Percentiles rank a stretch among this genome's conserved stretches.
These are phyloP conservation scores for Zygosaccharomyces bisporus DNA, from an alignment of 805 yeast species.

Conservation along the genomic window DNA sequence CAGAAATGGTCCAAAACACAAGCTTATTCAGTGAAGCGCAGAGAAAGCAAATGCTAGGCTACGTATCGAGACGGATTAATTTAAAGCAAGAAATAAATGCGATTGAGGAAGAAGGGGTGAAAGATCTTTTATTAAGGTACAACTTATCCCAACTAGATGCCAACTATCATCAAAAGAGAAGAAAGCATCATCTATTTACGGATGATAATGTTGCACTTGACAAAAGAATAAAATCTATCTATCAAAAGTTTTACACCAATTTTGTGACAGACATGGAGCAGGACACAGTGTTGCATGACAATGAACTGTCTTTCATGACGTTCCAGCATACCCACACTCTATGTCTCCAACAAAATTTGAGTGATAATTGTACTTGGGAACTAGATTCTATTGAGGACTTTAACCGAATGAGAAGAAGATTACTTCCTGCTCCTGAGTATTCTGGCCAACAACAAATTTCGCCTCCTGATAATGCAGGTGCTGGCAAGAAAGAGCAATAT, in stretches of 20 bases:
- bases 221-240: slow-evolving; percentile 42
- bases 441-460: slow-evolving; percentile 2
- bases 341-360: slow-evolving; percentile 40
- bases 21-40: neutral
- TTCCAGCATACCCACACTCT: slow-evolving; percentile 47
- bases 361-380: slow-evolving; percentile 37
- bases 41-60: slow-evolving; percentile 1
- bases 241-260: slow-evolving; percentile 48
- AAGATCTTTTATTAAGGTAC: slow-evolving; percentile 15
- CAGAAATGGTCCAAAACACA: neutral
- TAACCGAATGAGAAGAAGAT: slow-evolving; percentile 60
- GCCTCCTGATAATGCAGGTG: neutral
- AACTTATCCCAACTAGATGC: slow-evolving; percentile 22
- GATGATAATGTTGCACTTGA: slow-evolving; percentile 38
- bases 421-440: slow-evolving; percentile 44
- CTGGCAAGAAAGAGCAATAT: neutral
- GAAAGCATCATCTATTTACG: slow-evolving; percentile 23
- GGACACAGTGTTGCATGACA: slow-evolving; percentile 34
- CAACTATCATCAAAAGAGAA: slow-evolving; percentile 11
- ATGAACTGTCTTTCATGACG: slow-evolving; percentile 45
- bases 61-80: slow-evolving; percentile 3
- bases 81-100: neutral
- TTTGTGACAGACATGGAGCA: slow-evolving; percentile 61
- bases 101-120: neutral
- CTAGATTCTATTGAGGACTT: slow-evolving; percentile 69